Evolutionary conservation across 2,329 filamentous ascomycete genomes (phyloP).

Genomic region (Pseudonectria foliicola): DNA sequence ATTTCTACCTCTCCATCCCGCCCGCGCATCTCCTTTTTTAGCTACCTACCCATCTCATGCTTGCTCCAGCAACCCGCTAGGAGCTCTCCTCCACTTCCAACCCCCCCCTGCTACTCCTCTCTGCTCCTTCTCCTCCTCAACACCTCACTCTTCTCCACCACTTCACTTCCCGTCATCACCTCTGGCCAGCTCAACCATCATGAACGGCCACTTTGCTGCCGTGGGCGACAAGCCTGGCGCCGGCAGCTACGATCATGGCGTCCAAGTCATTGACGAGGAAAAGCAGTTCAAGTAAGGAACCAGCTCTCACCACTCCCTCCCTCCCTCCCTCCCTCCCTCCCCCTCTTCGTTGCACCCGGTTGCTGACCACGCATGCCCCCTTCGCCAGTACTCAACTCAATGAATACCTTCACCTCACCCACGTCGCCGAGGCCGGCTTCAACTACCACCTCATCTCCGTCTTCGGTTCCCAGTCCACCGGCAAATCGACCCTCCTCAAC

Average conservation of each 20-base stretch:
- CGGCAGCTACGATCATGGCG: slow-evolving; percentile 79
- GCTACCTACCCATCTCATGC: slow-evolving; percentile 11
- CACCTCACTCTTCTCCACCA: too few relatives aligned
- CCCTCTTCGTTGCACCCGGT: not conserved
- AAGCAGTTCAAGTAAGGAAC: slow-evolving; percentile 87
- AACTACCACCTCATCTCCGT: slow-evolving; percentile 99
- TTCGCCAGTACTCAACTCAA: slow-evolving; percentile 61
- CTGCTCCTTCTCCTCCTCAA: slow-evolving; percentile 2
- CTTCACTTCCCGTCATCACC: not conserved
- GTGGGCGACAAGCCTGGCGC: slow-evolving; percentile 59
- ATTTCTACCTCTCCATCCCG: not conserved
- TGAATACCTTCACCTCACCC: slow-evolving; percentile 72
- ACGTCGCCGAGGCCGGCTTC: slow-evolving; percentile 84
- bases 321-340: not conserved
- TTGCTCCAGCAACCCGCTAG: slow-evolving; percentile 11
- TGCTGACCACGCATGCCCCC: slow-evolving; percentile 7
- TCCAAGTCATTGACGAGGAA: slow-evolving; percentile 87
- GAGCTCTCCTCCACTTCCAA: slow-evolving; percentile 10
- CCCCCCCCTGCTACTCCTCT: slow-evolving; percentile 6
- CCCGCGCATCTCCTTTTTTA: not conserved
- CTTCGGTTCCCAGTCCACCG: slow-evolving; percentile 96
- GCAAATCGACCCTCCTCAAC: slow-evolving; percentile 95
- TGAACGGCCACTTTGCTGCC: slow-evolving; percentile 77
- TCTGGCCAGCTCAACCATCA: slow-evolving; percentile 27
- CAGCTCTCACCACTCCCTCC: slow-evolving; percentile 1